phyloP scores from a whole-genome alignment of 768 basidiomycete species.

The Suillus bovinus region DNA sequence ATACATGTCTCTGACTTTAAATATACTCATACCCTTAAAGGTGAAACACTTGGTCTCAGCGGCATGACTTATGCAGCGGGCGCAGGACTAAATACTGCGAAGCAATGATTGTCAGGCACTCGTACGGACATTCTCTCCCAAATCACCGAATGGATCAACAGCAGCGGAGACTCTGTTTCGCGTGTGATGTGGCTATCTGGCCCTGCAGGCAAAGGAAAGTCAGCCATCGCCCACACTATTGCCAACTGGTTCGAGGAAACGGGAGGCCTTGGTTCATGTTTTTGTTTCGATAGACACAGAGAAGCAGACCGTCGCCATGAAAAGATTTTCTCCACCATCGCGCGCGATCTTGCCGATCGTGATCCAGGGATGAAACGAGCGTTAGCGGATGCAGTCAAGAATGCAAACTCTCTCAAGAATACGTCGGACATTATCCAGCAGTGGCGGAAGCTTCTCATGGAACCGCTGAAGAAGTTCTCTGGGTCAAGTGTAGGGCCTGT shows the following conservation, averaged over 20 bases:
- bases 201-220: conserved; percentile 29
- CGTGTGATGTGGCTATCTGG: conserved; percentile 17
- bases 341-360: conserved; percentile 20
- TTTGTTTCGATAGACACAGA: conserved; percentile 18
- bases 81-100: conserved; percentile 1
- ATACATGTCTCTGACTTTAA: not conserved
- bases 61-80: not conserved
- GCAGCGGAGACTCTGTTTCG: not conserved
- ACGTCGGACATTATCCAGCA: conserved; percentile 8
- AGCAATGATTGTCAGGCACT: conserved; percentile 18
- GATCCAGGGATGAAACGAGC: conserved; percentile 9
- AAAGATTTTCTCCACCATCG: conserved; percentile 33
- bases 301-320: conserved; percentile 5
- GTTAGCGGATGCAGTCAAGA: not conserved
- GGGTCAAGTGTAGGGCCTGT: conserved; percentile 19
- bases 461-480: conserved; percentile 10
- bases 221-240: conserved; percentile 25
- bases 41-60: not conserved
- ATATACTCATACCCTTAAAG: not conserved
- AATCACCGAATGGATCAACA: conserved; percentile 18
- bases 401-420: not conserved
- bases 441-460: conserved; percentile 19
- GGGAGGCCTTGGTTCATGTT: conserved; percentile 18
- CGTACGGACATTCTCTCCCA: conserved; percentile 13
- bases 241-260: conserved; percentile 13